Evolutionary conservation across 371 early-diverging fungal species (phyloP), one percentile per base, ranked within the genome.

Genomic region (Mucor lusitanicus): DNA sequence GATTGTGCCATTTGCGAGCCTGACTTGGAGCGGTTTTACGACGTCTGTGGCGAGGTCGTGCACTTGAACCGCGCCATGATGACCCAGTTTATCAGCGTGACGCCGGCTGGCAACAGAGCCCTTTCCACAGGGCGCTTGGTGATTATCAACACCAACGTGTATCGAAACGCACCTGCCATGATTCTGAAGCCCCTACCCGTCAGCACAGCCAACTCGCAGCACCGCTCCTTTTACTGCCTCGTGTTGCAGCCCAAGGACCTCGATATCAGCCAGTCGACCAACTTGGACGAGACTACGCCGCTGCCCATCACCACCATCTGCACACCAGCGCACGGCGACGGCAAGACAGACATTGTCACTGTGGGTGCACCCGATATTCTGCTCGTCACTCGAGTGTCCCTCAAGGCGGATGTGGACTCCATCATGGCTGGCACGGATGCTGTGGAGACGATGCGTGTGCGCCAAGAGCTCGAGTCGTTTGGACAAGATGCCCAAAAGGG

Each of bases 1-100:
- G 85, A 88, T 33, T 97, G 98, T 66, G 80, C 88, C 3, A 93
- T 97, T 61, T 97, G 98, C 75, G 84, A 83, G 44, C 76, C 74
- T 46, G 96, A 95, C 69, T 80, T 96, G 37, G 81, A 87, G 21
- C 72, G 73, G n/a, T 94, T 88, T 64, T 94, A 94, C 72, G 87
- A 92, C 67, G 54, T 82, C 19, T 90, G 88, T 50, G 76, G 84
- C 13, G 81, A 84, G 21, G 78, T 92, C 35, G 72, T 92, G 5
- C 58, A 78, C 1, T 63, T 92, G 50, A 87, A 83, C 21, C 85
- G 87, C 55, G 69, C 71, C n/a, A 79, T 92, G 71, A 85, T 87
- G 72, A 70, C 74, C 3, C 88, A 89, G 33, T 82, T 72, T 64
- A 84, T 93, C 46, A 75, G 86, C 33, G 72, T 74, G n/a, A 82